Evolutionary conservation across 805 yeast species (phyloP), one percentile per base, ranked within the genome.

Genomic region (Blastobotrys chiropterorum): DNA sequence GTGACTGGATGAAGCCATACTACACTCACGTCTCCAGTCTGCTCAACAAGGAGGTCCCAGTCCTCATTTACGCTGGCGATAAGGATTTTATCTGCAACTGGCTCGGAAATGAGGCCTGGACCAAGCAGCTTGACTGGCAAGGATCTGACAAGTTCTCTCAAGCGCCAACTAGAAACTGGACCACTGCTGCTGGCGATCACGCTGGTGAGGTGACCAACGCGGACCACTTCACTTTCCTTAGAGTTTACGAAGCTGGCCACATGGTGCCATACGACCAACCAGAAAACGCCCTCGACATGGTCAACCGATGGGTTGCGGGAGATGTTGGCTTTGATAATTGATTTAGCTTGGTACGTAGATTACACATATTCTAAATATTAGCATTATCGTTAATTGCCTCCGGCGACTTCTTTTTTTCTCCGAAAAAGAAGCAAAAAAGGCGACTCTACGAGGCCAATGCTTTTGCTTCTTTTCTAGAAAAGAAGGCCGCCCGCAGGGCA

Each of bases 241-340:
- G 96, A 67, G 80, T 90, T 7, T 90, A 75, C 62, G 92, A 82
- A 56, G 97, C 95, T 49, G 97, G 97, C 22, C 97, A 92, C 71
- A 90, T 90, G 97, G 96, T 89, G 56, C 97, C 97, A 15, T 84
- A 72, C 63, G 90, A 90, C 70, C 92, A 86, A 72, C 95, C 97
- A 16, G 82, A 79, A 61, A 76, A 77, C 62, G 72, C 96, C 1
- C 74, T 85, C 56, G 89, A 80, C 52, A 83, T 90, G 90, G 78
- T 90, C 56, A 86, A 88, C 73, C 78, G 85, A 66, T 92, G 97
- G 97, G 70, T 88, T 47, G 59, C 70, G 43, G 95, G 94, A 26
- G 85, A 86, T 65, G 79, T 44, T 50, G 48, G 44, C 47, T 57
- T 48, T 38, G 47, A 26, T 5, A 34, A 44, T 21, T 44, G 30